Evolutionary conservation across 2,329 filamentous ascomycete genomes (phyloP).

Genomic region (Venturia effusa): DNA sequence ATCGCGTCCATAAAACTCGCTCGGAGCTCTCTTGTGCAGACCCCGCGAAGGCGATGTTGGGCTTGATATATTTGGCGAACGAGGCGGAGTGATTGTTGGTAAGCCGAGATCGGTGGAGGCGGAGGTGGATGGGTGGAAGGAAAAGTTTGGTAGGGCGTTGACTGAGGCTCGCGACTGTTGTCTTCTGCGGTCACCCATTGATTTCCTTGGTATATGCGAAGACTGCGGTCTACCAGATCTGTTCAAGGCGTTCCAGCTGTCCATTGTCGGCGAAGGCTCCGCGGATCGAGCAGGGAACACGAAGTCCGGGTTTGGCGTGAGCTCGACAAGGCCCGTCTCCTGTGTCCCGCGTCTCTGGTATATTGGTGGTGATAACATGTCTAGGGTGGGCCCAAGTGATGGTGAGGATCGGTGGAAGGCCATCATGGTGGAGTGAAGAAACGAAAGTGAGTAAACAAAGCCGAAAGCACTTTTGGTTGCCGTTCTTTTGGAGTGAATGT

Average conservation of each 20-base stretch:
- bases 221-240: conserved; percentile 23
- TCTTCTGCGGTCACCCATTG: conserved; percentile 20
- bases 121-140: conserved; percentile 36
- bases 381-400: background rate
- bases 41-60: conserved; percentile 44
- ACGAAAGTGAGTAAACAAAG: background rate
- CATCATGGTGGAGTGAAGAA: background rate
- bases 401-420: background rate
- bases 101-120: conserved; percentile 17
- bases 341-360: conserved; percentile 4
- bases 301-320: conserved; percentile 38
- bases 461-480: background rate
- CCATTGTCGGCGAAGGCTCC: conserved; percentile 14
- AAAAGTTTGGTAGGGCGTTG: conserved; percentile 36
- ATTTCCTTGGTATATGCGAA: conserved; percentile 23
- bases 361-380: conserved; percentile 1
- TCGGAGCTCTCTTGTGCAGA: conserved; percentile 61
- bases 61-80: conserved; percentile 24
- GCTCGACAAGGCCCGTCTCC: conserved; percentile 20
- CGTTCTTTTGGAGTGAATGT: background rate
- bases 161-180: conserved; percentile 29
- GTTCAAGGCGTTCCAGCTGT: conserved; percentile 20
- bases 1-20: conserved; percentile 77
- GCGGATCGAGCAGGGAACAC: conserved; percentile 32
- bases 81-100: conserved; percentile 24